phyloP scores from a whole-genome alignment of 495 filamentous ascomycete species.

The Chaetomium fimeti region DNA sequence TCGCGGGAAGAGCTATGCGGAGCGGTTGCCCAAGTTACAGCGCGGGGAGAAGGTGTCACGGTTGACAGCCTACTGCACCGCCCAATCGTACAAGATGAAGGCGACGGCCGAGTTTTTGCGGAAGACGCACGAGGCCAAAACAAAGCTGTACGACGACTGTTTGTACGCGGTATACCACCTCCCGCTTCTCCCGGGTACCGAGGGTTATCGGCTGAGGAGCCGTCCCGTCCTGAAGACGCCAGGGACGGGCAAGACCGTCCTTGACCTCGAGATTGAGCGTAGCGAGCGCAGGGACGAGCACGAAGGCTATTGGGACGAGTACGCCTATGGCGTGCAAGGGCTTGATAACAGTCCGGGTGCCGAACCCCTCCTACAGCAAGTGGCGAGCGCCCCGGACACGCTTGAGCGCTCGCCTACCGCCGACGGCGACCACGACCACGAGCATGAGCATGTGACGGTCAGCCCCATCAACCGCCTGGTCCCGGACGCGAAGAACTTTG shows the following conservation, averaged over 20 bases:
- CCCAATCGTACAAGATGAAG: slow-evolving; percentile 86
- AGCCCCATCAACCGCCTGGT: slow-evolving; percentile 53
- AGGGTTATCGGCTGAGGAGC: slow-evolving; percentile 83
- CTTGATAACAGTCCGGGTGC: slow-evolving; percentile 13
- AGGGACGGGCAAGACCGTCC: slow-evolving; percentile 78
- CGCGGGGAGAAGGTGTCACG: slow-evolving; percentile 83
- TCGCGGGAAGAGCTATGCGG: slow-evolving; percentile 88
- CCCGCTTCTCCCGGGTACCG: slow-evolving; percentile 76
- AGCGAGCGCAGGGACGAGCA: slow-evolving; percentile 87
- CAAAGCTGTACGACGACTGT: slow-evolving; percentile 99
- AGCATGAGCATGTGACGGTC: slow-evolving; percentile 22
- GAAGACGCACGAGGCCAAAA: slow-evolving; percentile 84
- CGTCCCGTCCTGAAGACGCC: slow-evolving; percentile 88
- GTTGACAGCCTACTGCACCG: slow-evolving; percentile 94
- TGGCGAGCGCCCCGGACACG: slow-evolving; percentile 16
- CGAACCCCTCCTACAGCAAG: slow-evolving; percentile 19
- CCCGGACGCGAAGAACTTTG: slow-evolving; percentile 69
- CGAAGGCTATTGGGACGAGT: slow-evolving; percentile 68
- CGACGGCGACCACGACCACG: not conserved
- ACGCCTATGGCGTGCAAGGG: slow-evolving; percentile 32
- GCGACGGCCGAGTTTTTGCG: slow-evolving; percentile 83
- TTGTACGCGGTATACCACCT: slow-evolving; percentile 94
- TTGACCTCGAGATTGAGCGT: slow-evolving; percentile 95
- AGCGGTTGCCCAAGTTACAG: slow-evolving; percentile 85
- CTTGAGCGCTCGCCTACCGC: not conserved